These are phyloP conservation scores for Talaromyces proteolyticus DNA, from an alignment of 495 filamentous ascomycete genomes.

Conservation along the genomic window DNA sequence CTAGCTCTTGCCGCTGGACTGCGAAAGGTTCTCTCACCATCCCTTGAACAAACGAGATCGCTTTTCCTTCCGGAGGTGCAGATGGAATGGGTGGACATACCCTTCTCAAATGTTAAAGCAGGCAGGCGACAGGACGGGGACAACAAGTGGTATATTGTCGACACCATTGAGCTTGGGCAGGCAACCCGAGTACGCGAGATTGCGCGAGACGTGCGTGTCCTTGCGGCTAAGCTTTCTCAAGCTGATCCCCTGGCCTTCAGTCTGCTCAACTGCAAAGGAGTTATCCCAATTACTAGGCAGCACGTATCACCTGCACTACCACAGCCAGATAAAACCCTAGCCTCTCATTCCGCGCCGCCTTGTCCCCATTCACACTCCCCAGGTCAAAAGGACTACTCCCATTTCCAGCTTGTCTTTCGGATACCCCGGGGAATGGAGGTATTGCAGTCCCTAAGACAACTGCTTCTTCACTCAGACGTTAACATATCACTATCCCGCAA, in stretches of 20 bases:
- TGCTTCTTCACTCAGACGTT: slow-evolving; percentile 3
- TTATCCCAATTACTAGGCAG: slow-evolving; percentile 3
- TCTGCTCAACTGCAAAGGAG: slow-evolving; percentile 41
- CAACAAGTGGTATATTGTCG: not conserved
- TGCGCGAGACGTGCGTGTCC: slow-evolving; percentile 28
- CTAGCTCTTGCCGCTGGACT: slow-evolving; percentile 4
- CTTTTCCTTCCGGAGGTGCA: slow-evolving; percentile 16
- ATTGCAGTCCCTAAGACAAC: slow-evolving; percentile 16
- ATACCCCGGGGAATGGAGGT: slow-evolving; percentile 6
- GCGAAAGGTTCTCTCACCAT: slow-evolving; percentile 7
- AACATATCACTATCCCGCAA: slow-evolving; percentile 12
- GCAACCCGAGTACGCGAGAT: slow-evolving; percentile 9
- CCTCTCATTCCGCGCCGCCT: too few species aligned
- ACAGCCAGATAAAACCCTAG: too few species aligned
- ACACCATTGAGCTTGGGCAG: slow-evolving; percentile 1
- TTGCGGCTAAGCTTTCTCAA: slow-evolving; percentile 30
- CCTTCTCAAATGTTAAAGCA: slow-evolving; percentile 9
- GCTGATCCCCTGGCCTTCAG: slow-evolving; percentile 38
- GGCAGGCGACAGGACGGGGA: slow-evolving; percentile 2
- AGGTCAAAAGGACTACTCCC: not conserved
- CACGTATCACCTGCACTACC: not conserved
- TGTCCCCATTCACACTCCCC: not conserved
- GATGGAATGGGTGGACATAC: slow-evolving; percentile 5
- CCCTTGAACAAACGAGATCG: slow-evolving; percentile 2
- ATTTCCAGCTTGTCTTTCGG: slow-evolving; percentile 13